A percentile compares a stretch with the other conserved stretches of the same genome.
Evolutionary conservation across 371 early-diverging fungal genomes (phyloP).

Genomic region (Mortierella sp.): DNA sequence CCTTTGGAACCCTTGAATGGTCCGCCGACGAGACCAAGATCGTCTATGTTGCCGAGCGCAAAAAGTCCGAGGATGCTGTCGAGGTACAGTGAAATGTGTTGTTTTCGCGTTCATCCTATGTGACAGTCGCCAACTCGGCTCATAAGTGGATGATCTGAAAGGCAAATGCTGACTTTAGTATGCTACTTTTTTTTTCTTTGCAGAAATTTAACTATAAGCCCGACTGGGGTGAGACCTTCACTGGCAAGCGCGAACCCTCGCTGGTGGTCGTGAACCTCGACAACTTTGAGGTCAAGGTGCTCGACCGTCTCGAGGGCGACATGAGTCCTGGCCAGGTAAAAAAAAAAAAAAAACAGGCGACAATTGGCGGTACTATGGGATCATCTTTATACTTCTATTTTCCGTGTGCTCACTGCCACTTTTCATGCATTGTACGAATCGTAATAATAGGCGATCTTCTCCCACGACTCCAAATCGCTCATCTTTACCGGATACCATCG

Average conservation of each 20-base stretch:
- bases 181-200: not conserved
- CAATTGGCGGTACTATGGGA: conserved; percentile 16
- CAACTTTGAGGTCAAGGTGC: conserved; percentile 42
- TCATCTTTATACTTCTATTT: not conserved
- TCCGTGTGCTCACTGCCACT: not conserved
- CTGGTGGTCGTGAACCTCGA: conserved; percentile 61
- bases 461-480: conserved; percentile 53
- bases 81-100: too few relatives aligned
- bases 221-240: conserved; percentile 72
- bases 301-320: conserved; percentile 39
- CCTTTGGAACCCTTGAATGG: conserved; percentile 76
- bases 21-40: conserved; percentile 62
- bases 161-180: not conserved
- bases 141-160: too few relatives aligned
- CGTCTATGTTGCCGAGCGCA: conserved; percentile 73
- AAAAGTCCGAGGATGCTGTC: conserved; percentile 54
- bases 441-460: conserved; percentile 42
- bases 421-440: conserved; percentile 10
- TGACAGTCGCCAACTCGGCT: too few relatives aligned
- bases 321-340: conserved; percentile 50
- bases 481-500: conserved; percentile 68
- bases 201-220: conserved; percentile 57
- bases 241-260: conserved; percentile 62
- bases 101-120: too few relatives aligned
- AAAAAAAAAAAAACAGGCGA: not conserved